Evolutionary conservation across 2,329 filamentous ascomycete genomes (phyloP).

Genomic region (Pestalotiopsis sp.): DNA sequence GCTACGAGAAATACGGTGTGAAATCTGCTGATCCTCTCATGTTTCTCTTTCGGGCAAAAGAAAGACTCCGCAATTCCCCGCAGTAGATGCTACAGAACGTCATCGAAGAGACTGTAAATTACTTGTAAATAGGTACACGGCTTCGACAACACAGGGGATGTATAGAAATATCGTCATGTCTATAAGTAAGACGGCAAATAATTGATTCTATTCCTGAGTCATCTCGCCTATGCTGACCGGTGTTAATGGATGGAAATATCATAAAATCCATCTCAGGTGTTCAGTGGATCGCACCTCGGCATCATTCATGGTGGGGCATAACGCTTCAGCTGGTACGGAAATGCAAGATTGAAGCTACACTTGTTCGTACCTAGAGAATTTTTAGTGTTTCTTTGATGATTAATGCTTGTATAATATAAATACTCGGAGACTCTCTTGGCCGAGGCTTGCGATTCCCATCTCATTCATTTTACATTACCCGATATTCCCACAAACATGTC

Average conservation of each 20-base stretch:
- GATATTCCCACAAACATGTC: slow-evolving; percentile 15
- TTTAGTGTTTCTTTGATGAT: too few species aligned
- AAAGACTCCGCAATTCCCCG: not conserved
- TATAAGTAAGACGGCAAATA: not conserved
- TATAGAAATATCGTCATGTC: not conserved
- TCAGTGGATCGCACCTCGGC: not conserved
- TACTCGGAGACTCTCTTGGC: too few species aligned
- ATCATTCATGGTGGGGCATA: not conserved
- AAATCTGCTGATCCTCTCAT: not conserved
- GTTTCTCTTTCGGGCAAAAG: not conserved
- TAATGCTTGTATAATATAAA: too few species aligned
- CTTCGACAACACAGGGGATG: not conserved
- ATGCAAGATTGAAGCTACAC: not conserved
- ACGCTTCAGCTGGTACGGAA: too few species aligned
- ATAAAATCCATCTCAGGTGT: not conserved
- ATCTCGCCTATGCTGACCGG: not conserved
- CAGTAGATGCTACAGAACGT: not conserved
- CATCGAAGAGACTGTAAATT: not conserved
- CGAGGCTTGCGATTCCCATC: too few species aligned
- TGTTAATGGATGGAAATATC: not conserved
- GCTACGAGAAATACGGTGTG: too few species aligned
- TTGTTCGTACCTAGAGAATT: not conserved
- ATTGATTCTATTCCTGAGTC: not conserved
- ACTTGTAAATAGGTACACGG: not conserved
- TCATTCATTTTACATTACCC: not conserved